Evolutionary conservation across 2,329 filamentous ascomycete genomes (phyloP).

Genomic region (Botrytis galanthina): DNA sequence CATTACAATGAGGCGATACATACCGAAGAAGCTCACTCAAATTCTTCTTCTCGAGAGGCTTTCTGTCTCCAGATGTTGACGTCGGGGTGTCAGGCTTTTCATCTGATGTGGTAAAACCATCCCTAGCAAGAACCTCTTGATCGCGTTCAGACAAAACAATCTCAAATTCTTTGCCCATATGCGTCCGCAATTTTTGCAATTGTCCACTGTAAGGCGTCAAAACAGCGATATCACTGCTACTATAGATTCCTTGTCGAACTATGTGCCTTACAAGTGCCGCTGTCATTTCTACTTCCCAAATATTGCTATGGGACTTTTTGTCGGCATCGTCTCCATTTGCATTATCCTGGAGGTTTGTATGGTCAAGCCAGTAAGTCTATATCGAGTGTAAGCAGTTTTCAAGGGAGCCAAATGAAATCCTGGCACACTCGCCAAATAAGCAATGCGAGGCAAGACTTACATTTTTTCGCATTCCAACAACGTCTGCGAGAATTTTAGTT

Average conservation of each 20-base stretch:
- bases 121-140: constrained; percentile 31
- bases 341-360: constrained; percentile 29
- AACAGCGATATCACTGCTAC: constrained; percentile 62
- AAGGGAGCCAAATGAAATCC: background rate
- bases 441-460: background rate
- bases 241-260: constrained; percentile 61
- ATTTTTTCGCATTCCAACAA: constrained; percentile 34
- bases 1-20: background rate
- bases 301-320: constrained; percentile 42
- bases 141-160: constrained; percentile 38
- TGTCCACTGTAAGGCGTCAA: constrained; percentile 65
- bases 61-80: background rate
- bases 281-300: constrained; percentile 63
- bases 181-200: constrained; percentile 40
- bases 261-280: constrained; percentile 63
- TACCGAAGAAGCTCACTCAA: constrained; percentile 33
- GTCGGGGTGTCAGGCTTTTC: background rate
- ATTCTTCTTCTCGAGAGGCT: constrained; percentile 28
- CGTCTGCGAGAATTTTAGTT: constrained; percentile 26
- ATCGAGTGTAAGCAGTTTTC: background rate
- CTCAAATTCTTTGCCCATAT: constrained; percentile 35
- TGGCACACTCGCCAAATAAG: background rate
- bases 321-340: constrained; percentile 12
- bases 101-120: constrained; percentile 24
- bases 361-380: constrained; percentile 34